These are phyloP conservation scores for Parathielavia hyrcaniae DNA, from an alignment of 495 filamentous ascomycete species.

Conservation along the genomic window DNA sequence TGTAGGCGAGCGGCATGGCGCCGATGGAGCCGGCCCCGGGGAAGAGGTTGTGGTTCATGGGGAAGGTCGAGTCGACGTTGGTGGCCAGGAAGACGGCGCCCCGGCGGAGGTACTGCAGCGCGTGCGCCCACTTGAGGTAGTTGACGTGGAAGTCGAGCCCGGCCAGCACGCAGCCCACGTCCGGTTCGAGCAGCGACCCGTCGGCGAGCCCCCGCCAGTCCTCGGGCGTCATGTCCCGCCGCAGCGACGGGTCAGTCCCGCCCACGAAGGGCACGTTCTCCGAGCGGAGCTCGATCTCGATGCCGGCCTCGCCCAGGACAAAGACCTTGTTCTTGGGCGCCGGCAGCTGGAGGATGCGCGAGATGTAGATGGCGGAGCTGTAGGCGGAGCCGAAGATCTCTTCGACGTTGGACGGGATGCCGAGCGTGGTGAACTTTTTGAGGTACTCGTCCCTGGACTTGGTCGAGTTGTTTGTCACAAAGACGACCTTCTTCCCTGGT, in stretches of 20 bases:
- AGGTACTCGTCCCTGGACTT: conserved; percentile 89
- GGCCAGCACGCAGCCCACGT: conserved; percentile 81
- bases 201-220: conserved; percentile 74
- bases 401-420: conserved; percentile 71
- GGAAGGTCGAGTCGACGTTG: conserved; percentile 83
- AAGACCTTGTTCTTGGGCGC: conserved; percentile 82
- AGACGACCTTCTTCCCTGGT: conserved; percentile 82
- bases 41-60: conserved; percentile 72
- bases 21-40: conserved; percentile 83
- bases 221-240: conserved; percentile 66
- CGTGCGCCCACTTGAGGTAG: conserved; percentile 82
- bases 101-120: conserved; percentile 73
- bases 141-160: conserved; percentile 91
- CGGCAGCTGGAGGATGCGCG: conserved; percentile 75
- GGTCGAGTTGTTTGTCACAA: conserved; percentile 98
- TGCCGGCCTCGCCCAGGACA: conserved; percentile 83
- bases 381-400: conserved; percentile 96
- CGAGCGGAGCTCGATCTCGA: conserved; percentile 75
- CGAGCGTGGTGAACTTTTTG: conserved; percentile 78
- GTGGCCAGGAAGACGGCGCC: conserved; percentile 92
- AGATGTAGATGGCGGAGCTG: conserved; percentile 92
- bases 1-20: conserved; percentile 64
- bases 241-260: conserved; percentile 75
- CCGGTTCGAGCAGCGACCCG: conserved; percentile 69
- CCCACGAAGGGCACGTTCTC: conserved; percentile 78